phyloP scores from a whole-genome alignment of 345 rosid genomes.

The Heritiera littoralis region DNA sequence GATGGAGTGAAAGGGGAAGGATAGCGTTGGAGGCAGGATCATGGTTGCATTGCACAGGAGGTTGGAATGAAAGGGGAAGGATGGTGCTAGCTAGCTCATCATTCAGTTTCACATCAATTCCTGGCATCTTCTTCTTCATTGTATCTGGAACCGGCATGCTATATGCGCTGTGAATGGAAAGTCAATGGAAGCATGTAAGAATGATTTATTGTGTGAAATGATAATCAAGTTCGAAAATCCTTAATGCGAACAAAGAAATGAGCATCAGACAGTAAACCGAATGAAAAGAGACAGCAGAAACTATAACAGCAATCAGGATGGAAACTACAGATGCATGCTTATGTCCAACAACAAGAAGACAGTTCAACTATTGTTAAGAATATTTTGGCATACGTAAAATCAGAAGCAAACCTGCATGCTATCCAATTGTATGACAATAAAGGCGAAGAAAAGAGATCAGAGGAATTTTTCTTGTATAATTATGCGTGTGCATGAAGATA shows the following conservation, averaged over 20 bases:
- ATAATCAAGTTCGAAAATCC: neutral
- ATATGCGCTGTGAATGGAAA: conserved; percentile 47
- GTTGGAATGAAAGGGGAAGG: conserved; percentile 33
- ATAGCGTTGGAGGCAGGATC: conserved; percentile 36
- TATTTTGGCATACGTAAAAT: neutral
- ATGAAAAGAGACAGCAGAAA: neutral
- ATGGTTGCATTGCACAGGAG: conserved; percentile 25
- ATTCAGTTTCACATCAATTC: conserved; percentile 52
- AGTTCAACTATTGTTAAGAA: neutral
- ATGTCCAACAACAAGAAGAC: neutral
- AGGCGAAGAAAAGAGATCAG: neutral
- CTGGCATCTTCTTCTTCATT: conserved; percentile 81
- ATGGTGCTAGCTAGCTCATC: conserved; percentile 52
- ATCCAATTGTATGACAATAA: neutral
- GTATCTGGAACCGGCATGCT: conserved; percentile 51
- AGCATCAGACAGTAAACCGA: neutral
- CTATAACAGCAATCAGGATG: no score
- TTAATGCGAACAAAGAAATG: neutral
- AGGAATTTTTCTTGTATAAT: neutral
- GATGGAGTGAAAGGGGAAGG: conserved; percentile 35
- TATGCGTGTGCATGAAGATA: neutral
- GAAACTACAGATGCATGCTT: neutral
- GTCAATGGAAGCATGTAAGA: neutral
- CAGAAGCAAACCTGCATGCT: neutral
- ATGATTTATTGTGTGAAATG: neutral